Evolutionary conservation across 495 filamentous ascomycete genomes (phyloP).

Genomic region (Podospora pseudocomata): DNA sequence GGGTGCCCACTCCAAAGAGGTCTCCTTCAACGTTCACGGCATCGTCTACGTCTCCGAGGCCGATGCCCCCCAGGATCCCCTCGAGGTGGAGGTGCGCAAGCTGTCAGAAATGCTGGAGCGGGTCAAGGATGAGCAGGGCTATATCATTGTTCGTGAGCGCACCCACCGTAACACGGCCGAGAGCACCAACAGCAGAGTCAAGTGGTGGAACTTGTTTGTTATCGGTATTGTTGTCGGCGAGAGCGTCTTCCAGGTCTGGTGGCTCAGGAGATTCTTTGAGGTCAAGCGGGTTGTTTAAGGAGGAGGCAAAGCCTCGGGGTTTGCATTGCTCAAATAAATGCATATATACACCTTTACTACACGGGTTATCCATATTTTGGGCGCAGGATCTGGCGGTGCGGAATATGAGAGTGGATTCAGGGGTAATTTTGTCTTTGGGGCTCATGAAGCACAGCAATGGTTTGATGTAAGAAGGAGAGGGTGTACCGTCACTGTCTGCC

Average conservation of each 20-base stretch:
- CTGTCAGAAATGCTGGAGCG: constrained; percentile 82
- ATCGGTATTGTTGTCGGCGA: constrained; percentile 83
- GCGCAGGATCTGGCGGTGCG: constrained; percentile 8
- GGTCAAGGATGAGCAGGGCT: constrained; percentile 95
- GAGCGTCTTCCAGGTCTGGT: constrained; percentile 98
- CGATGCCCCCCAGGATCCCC: constrained; percentile 78
- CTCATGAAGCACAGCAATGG: constrained; percentile 13
- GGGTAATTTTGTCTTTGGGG: constrained; percentile 13
- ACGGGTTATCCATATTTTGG: constrained; percentile 7
- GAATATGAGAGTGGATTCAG: constrained; percentile 10
- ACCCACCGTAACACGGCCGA: constrained; percentile 97
- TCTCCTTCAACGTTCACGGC: constrained; percentile 98
- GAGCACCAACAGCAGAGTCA: constrained; percentile 93
- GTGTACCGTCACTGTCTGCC: constrained; percentile 10
- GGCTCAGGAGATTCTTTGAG: constrained; percentile 98
- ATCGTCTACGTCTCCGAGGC: constrained; percentile 94
- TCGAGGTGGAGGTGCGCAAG: constrained; percentile 85
- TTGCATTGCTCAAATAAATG: background rate
- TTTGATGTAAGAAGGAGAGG: constrained; percentile 3
- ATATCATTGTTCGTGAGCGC: constrained; percentile 92
- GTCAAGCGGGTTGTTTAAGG: constrained; percentile 38
- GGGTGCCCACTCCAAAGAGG: constrained; percentile 87
- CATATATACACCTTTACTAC: constrained; percentile 6
- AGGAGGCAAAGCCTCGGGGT: background rate
- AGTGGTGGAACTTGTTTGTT: constrained; percentile 99